Evolutionary conservation across 2,329 filamentous ascomycete species (phyloP).

Genomic region (Orbilia blumenaviensis): DNA sequence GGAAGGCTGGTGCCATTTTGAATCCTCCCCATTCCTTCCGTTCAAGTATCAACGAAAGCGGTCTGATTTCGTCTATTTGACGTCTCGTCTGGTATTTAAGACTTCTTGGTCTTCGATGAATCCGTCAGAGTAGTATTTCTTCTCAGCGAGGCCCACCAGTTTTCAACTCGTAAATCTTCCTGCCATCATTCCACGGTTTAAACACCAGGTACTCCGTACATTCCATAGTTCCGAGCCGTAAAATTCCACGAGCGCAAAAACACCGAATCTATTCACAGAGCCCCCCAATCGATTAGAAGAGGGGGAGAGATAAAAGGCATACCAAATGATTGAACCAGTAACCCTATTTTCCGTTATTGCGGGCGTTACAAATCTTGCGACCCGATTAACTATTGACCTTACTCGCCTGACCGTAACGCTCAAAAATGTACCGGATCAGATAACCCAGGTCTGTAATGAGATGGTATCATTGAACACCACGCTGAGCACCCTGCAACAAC

Average conservation of each 20-base stretch:
- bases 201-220: slow-evolving; percentile 27
- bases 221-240: slow-evolving; percentile 28
- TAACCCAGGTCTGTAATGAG: slow-evolving; percentile 54
- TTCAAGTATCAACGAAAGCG: slow-evolving; percentile 26
- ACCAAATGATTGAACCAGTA: slow-evolving; percentile 46
- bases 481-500: slow-evolving; percentile 45
- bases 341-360: slow-evolving; percentile 49
- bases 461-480: slow-evolving; percentile 50
- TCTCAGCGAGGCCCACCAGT: slow-evolving; percentile 15
- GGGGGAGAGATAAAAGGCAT: slow-evolving; percentile 3
- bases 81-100: slow-evolving; percentile 35
- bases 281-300: slow-evolving; percentile 20
- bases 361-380: slow-evolving; percentile 49
- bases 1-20: slow-evolving; percentile 33
- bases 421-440: slow-evolving; percentile 54
- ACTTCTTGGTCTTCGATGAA: slow-evolving; percentile 48
- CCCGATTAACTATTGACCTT: slow-evolving; percentile 51
- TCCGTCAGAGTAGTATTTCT: slow-evolving; percentile 53
- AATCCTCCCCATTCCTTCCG: slow-evolving; percentile 11
- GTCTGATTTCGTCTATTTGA: slow-evolving; percentile 41
- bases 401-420: slow-evolving; percentile 49
- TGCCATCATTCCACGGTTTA: slow-evolving; percentile 47
- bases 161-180: slow-evolving; percentile 25
- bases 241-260: slow-evolving; percentile 25
- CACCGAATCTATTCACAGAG: slow-evolving; percentile 7